Evolutionary conservation across 1,139 yeast species (phyloP), one percentile per base, ranked within the genome.

Genomic region (Suhomyces ambrosiae): DNA sequence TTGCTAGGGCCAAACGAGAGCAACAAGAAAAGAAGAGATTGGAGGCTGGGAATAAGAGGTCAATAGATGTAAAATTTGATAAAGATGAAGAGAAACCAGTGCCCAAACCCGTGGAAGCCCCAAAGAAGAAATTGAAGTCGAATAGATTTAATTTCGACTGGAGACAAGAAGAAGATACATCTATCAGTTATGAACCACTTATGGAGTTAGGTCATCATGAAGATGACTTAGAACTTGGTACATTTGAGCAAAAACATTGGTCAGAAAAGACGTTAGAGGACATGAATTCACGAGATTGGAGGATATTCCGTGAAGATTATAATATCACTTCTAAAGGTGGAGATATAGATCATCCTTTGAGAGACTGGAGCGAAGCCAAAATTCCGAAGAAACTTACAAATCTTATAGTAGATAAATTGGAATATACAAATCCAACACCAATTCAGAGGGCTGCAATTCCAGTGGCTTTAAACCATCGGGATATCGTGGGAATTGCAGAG

Each of bases 361-460:
- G 97, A 37, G 58, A 60, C 4, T 92, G 97, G 97, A 52, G 65
- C 2, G 94, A 86, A 46, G 68, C 82, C 2, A 47, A 56, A 1
- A 65, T 86, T 2, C 79, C 85, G 0, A 37, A 50, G 0, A 53
- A 58, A 9, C 48, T 87, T 1, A 44, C 70, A 1, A 52, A 66
- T 2, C 62, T 71, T 1, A 36, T 61, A 7, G 52, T 80, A 2
- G 39, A 60, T 0, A 47, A 47, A 7, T 56, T 82, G 3, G 72
- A 76, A 0, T 86, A 76, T 50, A 48, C 47, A 1, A 76, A 75
- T 6, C 96, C 98, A 2, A 86, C 97, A 0, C 92, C 97, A 0
- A 83, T 92, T 42, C 98, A 92, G 56, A 64, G 96, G 44, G 95
- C 94, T 0, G 76, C 97, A 0, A 79, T 90, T 9, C 97, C 97